A percentile compares a stretch with the other conserved stretches of the same genome.
Evolutionary conservation across 106 monocot species (phyloP).

Genomic region (Dioscorea dumetorum): DNA sequence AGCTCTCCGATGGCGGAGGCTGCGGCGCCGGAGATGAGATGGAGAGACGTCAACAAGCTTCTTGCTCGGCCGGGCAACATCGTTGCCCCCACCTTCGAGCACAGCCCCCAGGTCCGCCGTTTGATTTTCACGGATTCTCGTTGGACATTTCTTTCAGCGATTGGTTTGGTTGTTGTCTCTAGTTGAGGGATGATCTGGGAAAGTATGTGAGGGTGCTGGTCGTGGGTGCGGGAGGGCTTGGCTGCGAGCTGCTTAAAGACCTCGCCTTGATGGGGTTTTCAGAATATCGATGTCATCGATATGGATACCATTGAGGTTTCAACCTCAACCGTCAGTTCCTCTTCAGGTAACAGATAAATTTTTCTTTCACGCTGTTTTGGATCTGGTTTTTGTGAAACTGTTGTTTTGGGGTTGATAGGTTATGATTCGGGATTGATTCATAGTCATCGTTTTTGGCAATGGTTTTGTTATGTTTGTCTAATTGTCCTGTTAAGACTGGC

Average conservation of each 20-base stretch:
- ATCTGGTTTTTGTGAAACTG: too few species aligned
- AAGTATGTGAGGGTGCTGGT: slow-evolving; percentile 74
- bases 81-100: slow-evolving; percentile 61
- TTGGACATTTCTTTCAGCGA: not conserved
- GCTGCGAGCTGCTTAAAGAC: slow-evolving; percentile 97
- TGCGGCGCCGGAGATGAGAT: slow-evolving; percentile 23
- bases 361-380: too few species aligned
- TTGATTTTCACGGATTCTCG: not conserved
- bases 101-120: slow-evolving; percentile 29
- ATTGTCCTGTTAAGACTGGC: too few species aligned
- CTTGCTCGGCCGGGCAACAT: slow-evolving; percentile 84
- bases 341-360: slow-evolving; percentile 50
- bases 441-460: too few species aligned
- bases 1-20: slow-evolving; percentile 2
- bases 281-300: slow-evolving; percentile 86
- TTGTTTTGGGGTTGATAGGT: too few species aligned
- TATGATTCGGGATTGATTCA: too few species aligned
- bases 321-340: slow-evolving; percentile 99
- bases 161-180: not conserved
- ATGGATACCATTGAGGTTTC: slow-evolving; percentile 99
- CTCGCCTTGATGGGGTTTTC: slow-evolving; percentile 86
- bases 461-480: too few species aligned
- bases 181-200: slow-evolving; percentile 81
- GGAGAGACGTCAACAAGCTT: slow-evolving; percentile 87
- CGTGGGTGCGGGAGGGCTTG: slow-evolving; percentile 94